A percentile compares a stretch with the other conserved stretches of the same genome.
These are phyloP conservation scores for Paspalum vaginatum DNA, from an alignment of 176 grass and related monocot genomes.

Conservation along the genomic window DNA sequence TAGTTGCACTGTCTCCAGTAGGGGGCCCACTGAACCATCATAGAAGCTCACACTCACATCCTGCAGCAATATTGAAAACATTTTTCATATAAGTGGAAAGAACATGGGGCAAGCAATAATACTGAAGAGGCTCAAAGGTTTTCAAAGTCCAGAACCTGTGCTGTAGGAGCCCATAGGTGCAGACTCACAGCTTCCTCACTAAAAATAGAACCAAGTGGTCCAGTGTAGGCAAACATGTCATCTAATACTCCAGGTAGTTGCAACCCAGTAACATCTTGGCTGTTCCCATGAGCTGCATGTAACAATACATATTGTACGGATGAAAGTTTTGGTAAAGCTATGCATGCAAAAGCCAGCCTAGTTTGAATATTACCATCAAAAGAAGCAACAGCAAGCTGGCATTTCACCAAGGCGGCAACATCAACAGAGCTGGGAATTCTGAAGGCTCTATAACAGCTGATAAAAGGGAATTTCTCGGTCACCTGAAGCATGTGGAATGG, in stretches of 20 bases:
- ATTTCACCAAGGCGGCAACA: constrained; percentile 70
- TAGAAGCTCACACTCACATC: constrained; percentile 69
- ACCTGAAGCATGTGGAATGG: constrained; percentile 53
- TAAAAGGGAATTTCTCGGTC: constrained; percentile 79
- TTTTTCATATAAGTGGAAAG: neutral
- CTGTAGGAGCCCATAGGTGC: constrained; percentile 97
- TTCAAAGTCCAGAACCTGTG: constrained; percentile 59
- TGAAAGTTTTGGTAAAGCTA: neutral
- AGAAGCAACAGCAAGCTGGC: constrained; percentile 68
- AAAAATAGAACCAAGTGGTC: constrained; percentile 80
- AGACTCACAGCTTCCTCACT: constrained; percentile 47
- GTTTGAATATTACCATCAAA: constrained; percentile 48
- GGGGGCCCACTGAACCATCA: constrained; percentile 59
- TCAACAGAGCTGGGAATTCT: constrained; percentile 53
- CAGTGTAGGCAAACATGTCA: constrained; percentile 86
- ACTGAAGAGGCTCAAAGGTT: neutral
- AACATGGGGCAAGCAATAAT: neutral
- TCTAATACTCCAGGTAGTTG: constrained; percentile 87
- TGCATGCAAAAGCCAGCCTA: neutral
- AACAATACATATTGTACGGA: neutral
- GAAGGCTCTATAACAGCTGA: constrained; percentile 73
- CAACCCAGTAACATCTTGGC: constrained; percentile 58
- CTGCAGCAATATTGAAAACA: constrained; percentile 43
- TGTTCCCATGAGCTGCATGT: constrained; percentile 61
- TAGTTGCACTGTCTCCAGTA: constrained; percentile 54